A percentile compares a stretch with the other conserved stretches of the same genome.
Evolutionary conservation across 83 land plant genomes (phyloP).

Genomic region (Diphasiastrum complanatum): DNA sequence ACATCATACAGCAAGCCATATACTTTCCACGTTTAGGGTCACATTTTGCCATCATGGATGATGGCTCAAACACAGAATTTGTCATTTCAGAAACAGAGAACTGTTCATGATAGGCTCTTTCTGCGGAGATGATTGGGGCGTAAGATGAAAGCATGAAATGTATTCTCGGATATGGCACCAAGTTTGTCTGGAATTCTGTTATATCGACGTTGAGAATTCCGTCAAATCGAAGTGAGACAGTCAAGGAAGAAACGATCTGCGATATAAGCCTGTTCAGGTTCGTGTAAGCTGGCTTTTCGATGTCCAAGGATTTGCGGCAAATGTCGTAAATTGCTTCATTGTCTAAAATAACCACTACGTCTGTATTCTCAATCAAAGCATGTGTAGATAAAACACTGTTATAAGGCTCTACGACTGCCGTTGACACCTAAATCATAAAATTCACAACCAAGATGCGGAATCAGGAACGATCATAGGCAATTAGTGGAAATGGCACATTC

Average conservation of each 20-base stretch:
- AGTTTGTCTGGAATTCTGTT: slow-evolving; percentile 4
- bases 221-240: slow-evolving; percentile 29
- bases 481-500: no score
- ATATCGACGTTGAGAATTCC: slow-evolving; percentile 1
- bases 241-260: slow-evolving; percentile 43
- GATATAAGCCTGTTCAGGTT: slow-evolving; percentile 43
- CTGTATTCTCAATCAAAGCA: slow-evolving; percentile 32
- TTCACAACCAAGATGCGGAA: no score
- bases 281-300: slow-evolving; percentile 48
- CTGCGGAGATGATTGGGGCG: background rate
- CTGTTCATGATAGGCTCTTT: background rate
- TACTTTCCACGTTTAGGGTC: no score
- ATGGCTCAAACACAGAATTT: background rate
- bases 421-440: no score
- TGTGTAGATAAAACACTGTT: slow-evolving; percentile 38
- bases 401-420: slow-evolving; percentile 32
- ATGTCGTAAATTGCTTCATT: no score
- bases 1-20: no score
- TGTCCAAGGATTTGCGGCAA: slow-evolving; percentile 44
- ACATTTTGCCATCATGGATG: slow-evolving; percentile 8
- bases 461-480: no score
- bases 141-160: slow-evolving; percentile 2
- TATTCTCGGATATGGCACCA: background rate
- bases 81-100: background rate
- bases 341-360: no score